These are phyloP conservation scores for Nyctanthes arbortristis DNA, from an alignment of 257 asterid genomes.

Conservation along the genomic window DNA sequence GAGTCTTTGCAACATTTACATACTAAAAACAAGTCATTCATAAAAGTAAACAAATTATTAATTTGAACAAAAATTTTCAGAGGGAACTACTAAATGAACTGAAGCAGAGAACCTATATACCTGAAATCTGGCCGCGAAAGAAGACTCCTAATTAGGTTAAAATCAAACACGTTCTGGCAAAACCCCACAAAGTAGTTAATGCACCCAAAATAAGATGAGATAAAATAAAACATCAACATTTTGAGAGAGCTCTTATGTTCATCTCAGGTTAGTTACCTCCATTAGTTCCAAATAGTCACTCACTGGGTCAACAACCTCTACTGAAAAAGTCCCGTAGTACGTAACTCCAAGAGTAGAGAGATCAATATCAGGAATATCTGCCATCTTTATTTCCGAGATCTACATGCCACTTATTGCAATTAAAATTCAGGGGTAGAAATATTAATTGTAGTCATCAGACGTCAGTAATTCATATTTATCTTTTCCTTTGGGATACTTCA, in stretches of 20 bases:
- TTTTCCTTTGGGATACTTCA: neutral
- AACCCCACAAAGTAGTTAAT: constrained; percentile 24
- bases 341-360: constrained; percentile 65
- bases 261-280: constrained; percentile 64
- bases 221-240: neutral
- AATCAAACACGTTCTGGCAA: constrained; percentile 86
- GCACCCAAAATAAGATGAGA: too few species aligned
- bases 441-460: constrained; percentile 1
- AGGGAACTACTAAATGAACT: neutral
- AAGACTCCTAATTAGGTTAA: constrained; percentile 76
- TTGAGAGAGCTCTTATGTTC: constrained; percentile 3
- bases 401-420: constrained; percentile 44
- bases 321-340: constrained; percentile 62
- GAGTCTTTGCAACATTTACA: neutral
- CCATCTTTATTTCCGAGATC: constrained; percentile 85
- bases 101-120: constrained; percentile 33
- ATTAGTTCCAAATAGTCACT: constrained; percentile 91
- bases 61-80: neutral
- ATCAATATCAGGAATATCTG: constrained; percentile 81
- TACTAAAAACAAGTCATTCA: neutral
- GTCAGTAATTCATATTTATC: neutral
- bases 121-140: constrained; percentile 80
- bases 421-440: constrained; percentile 27
- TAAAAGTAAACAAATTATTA: neutral
- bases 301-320: constrained; percentile 92